Base-by-base conservation (phyloP, 192 early-diverging fungal species). In the Backusella macrospora region DNA sequence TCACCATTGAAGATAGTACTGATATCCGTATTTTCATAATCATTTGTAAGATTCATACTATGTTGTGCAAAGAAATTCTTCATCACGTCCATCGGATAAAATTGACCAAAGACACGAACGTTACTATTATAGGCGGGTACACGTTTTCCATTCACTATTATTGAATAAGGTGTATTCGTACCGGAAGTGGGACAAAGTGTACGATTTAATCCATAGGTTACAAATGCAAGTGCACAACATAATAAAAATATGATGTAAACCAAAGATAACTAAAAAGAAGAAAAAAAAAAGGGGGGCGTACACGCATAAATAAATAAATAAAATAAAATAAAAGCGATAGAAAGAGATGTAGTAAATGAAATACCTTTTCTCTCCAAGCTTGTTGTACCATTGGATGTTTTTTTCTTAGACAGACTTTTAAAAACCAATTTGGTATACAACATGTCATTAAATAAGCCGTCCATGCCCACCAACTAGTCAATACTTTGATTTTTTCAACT, bases 351-450 rank as follows among this genome's bases (percentile, higher is more conserved):
- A 21, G n/a, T 43, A 12, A 16, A n/a, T n/a, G n/a, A n/a, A 34
- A 15, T 49, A 87, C 84, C 69, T 88, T 88, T 73, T 88, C 87
- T 75, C 85, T 71, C 87, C 87, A 88, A 21, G 87, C 87, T 65
- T 88, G 87, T 49, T 83, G 83, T 45, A 73, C 73, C 45, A 73
- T 72, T 1, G 83, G 62, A 47, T 84, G 80, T 14, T 75, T 72
- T 69, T 82, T 84, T 13, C 76, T 42, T 43, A 81, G 73, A 66
- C 78, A 82, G 13, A 71, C 69, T 8, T 78, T 79, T 7, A 86
- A 72, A 37, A 81, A 72, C 46, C 77, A 76, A 43, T 73, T 81
- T 1, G 85, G 85, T 38, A 84, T 68, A 52, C 85, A 86, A 46
- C 85, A 86, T 8, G 85, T 86, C 62, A 73, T 64, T 13, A 86